These are phyloP conservation scores for Blumeriella jaapii DNA, from an alignment of 2,329 filamentous ascomycete genomes.

Conservation along the genomic window DNA sequence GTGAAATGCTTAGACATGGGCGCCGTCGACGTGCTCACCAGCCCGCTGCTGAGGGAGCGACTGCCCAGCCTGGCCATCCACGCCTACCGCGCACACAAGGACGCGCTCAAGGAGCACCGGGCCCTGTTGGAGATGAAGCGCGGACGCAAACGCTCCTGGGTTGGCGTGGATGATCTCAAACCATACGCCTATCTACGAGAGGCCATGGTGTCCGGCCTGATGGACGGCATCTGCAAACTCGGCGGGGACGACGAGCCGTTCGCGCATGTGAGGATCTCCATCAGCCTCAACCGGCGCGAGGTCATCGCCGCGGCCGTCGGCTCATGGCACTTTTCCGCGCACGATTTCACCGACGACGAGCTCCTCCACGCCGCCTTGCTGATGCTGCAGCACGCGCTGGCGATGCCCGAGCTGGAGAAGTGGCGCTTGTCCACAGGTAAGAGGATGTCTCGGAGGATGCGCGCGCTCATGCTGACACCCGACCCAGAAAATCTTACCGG, in stretches of 20 bases:
- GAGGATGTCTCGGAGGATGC: conserved; percentile 21
- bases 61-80: conserved; percentile 70
- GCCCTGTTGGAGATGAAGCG: conserved; percentile 61
- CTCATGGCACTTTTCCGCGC: conserved; percentile 80
- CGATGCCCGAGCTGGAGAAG: conserved; percentile 66
- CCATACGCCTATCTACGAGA: conserved; percentile 84
- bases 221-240: conserved; percentile 76
- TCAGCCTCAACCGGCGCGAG: conserved; percentile 53
- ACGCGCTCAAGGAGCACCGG: conserved; percentile 61
- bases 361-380: conserved; percentile 72
- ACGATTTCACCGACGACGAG: conserved; percentile 83
- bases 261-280: conserved; percentile 52
- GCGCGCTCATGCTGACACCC: conserved; percentile 31
- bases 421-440: conserved; percentile 72
- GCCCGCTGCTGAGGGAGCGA: conserved; percentile 63
- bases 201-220: conserved; percentile 84
- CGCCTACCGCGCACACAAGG: conserved; percentile 71
- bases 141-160: conserved; percentile 80
- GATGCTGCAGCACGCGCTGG: conserved; percentile 83
- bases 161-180: conserved; percentile 73
- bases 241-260: conserved; percentile 49
- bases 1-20: conserved; percentile 74
- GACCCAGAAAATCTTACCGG: conserved; percentile 63
- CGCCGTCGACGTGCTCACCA: conserved; percentile 74
- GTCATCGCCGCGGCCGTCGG: conserved; percentile 55